These are phyloP conservation scores for Xylaria sp. DNA, from an alignment of 2,329 filamentous ascomycete species.

Conservation along the genomic window DNA sequence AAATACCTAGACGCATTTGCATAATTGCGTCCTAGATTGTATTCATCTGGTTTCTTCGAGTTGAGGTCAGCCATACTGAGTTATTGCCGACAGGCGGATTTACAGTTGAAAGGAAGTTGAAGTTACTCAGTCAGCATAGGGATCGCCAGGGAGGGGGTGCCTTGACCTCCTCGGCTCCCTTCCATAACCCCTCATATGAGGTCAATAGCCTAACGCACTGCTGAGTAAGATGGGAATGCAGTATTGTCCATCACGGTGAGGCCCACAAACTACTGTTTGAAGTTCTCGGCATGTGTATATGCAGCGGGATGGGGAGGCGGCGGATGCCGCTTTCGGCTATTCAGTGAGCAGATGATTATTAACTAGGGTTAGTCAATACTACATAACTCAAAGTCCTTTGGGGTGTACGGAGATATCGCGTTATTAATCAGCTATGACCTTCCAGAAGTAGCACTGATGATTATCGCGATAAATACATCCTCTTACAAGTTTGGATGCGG, in stretches of 20 bases:
- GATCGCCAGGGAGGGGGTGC: not conserved
- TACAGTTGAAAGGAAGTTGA: not conserved
- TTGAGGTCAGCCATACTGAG: not conserved
- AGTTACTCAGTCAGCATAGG: not conserved
- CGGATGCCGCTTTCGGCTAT: not conserved
- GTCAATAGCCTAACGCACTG: not conserved
- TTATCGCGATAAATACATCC: too few species aligned
- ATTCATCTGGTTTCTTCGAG: constrained; percentile 11
- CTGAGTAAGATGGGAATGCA: not conserved
- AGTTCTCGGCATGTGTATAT: not conserved
- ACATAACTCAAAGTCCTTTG: not conserved
- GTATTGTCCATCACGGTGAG: not conserved
- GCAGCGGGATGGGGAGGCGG: not conserved
- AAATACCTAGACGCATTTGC: constrained; percentile 17
- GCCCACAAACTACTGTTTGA: not conserved
- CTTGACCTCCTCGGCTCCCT: not conserved
- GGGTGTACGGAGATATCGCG: not conserved
- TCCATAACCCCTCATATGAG: not conserved
- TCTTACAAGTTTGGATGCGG: too few species aligned
- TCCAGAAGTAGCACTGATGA: too few species aligned
- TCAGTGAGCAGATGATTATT: not conserved
- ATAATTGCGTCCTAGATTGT: constrained; percentile 17
- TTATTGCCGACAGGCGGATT: not conserved
- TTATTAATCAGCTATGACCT: too few species aligned
- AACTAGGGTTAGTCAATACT: not conserved